Conservation (phyloP, 1,284 basidiomycete species). For the Pyrrhoderma noxium region DNA sequence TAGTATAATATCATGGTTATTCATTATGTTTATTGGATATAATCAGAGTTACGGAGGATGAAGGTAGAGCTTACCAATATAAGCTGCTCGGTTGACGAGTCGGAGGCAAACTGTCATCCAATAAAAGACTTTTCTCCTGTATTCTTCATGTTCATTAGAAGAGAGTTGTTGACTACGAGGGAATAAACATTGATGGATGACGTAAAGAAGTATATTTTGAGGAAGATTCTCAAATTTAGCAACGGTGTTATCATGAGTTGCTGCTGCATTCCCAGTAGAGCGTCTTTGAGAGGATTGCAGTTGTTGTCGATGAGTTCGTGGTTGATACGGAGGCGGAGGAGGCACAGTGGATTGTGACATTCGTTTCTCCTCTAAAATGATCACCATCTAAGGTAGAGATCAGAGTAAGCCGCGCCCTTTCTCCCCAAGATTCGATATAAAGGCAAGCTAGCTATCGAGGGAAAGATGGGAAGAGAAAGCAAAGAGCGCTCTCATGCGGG, state of each 20-base stretch:
- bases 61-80: constrained; percentile 29
- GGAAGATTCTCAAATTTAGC: constrained; percentile 38
- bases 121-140: constrained; percentile 46
- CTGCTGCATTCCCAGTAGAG: too few relatives aligned
- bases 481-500: too few relatives aligned
- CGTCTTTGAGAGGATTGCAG: too few relatives aligned
- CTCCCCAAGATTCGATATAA: too few relatives aligned
- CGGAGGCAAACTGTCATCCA: constrained; percentile 25
- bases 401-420: too few relatives aligned
- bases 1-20: constrained; percentile 33
- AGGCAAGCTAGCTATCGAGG: too few relatives aligned
- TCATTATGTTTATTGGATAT: constrained; percentile 67
- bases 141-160: constrained; percentile 28
- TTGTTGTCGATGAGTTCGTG: too few relatives aligned
- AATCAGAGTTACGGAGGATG: constrained; percentile 50
- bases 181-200: constrained; percentile 53
- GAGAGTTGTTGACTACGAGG: constrained; percentile 20
- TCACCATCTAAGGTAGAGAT: too few relatives aligned
- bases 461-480: too few relatives aligned
- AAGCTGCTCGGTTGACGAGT: constrained; percentile 23
- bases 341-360: too few relatives aligned
- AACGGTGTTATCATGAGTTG: constrained; percentile 11
- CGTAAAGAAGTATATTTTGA: constrained; percentile 50
- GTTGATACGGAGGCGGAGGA: too few relatives aligned
- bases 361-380: too few relatives aligned